A percentile compares a stretch with the other conserved stretches of the same genome.
phyloP scores from a whole-genome alignment of 305 asterid genomes.

The Fraxinus floribunda region DNA sequence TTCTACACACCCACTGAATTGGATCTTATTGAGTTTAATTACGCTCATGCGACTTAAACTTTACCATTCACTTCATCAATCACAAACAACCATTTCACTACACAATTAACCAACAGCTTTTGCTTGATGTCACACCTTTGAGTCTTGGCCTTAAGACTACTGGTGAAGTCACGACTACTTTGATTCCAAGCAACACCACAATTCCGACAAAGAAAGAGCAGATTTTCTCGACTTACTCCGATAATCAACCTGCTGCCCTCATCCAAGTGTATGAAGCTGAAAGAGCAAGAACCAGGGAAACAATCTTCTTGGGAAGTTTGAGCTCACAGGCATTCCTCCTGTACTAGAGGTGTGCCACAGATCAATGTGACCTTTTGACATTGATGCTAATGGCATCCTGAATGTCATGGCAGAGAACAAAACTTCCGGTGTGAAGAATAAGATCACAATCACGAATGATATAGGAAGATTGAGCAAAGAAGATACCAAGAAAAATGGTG shows the following conservation, averaged over 20 bases:
- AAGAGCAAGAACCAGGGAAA: too few relatives aligned
- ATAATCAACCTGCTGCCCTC: slow-evolving; percentile 51
- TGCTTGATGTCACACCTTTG: slow-evolving; percentile 55
- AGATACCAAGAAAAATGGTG: slow-evolving; percentile 52
- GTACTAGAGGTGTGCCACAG: too few relatives aligned
- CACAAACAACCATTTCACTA: too few relatives aligned
- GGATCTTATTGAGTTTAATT: slow-evolving; percentile 18
- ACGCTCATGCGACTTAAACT: too few relatives aligned
- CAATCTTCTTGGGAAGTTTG: too few relatives aligned
- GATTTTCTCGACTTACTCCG: slow-evolving; percentile 46
- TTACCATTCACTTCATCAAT: too few relatives aligned
- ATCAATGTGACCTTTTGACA: too few relatives aligned
- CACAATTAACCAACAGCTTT: slow-evolving; percentile 39
- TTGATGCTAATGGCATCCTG: too few relatives aligned
- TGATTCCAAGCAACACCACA: slow-evolving; percentile 54
- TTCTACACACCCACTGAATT: too few relatives aligned
- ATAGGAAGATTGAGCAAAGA: slow-evolving; percentile 54
- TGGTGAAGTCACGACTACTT: slow-evolving; percentile 49
- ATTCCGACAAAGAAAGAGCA: slow-evolving; percentile 57
- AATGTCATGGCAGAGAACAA: slow-evolving; percentile 55
- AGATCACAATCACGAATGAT: slow-evolving; percentile 56
- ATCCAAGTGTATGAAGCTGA: slow-evolving; percentile 49
- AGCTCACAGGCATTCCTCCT: too few relatives aligned
- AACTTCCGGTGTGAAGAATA: slow-evolving; percentile 54
- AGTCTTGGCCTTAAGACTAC: slow-evolving; percentile 53